Conservation (phyloP, 2,329 filamentous ascomycete genomes). For the Neodidymelliopsis sp. region DNA sequence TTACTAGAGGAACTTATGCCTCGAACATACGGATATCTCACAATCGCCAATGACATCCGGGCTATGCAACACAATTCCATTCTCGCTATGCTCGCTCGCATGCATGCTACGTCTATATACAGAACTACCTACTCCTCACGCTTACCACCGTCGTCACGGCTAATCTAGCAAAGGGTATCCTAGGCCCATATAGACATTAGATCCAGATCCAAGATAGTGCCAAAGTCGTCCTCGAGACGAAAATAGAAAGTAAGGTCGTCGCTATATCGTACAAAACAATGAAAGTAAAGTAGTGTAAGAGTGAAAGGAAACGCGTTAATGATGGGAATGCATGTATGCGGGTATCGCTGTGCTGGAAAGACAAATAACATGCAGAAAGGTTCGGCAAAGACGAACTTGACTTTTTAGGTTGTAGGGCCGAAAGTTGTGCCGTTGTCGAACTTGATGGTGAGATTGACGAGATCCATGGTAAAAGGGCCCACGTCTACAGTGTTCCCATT, state of each 20-base stretch:
- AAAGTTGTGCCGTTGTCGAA: conserved; percentile 47
- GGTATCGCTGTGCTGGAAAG: conserved; percentile 18
- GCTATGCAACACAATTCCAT: no score
- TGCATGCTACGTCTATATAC: no score
- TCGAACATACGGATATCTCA: no score
- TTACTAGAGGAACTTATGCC: no score
- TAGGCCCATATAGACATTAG: conserved; percentile 18
- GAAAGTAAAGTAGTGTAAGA: neutral
- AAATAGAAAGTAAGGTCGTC: neutral
- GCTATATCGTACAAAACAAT: conserved; percentile 13
- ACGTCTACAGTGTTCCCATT: conserved; percentile 36
- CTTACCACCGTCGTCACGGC: neutral
- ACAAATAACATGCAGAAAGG: conserved; percentile 9
- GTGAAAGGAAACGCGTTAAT: neutral
- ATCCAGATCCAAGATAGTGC: conserved; percentile 13
- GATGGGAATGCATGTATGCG: conserved; percentile 18
- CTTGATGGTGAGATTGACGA: conserved; percentile 40
- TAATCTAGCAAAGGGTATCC: conserved; percentile 10
- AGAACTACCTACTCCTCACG: neutral
- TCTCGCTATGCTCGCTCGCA: neutral
- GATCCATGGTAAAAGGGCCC: conserved; percentile 41
- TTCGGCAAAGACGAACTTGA: neutral
- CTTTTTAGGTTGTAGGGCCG: conserved; percentile 20
- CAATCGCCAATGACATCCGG: no score
- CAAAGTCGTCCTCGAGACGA: conserved; percentile 13